phyloP scores from a whole-genome alignment of 208 protist species.

The Crithidia acanthocephali region DNA sequence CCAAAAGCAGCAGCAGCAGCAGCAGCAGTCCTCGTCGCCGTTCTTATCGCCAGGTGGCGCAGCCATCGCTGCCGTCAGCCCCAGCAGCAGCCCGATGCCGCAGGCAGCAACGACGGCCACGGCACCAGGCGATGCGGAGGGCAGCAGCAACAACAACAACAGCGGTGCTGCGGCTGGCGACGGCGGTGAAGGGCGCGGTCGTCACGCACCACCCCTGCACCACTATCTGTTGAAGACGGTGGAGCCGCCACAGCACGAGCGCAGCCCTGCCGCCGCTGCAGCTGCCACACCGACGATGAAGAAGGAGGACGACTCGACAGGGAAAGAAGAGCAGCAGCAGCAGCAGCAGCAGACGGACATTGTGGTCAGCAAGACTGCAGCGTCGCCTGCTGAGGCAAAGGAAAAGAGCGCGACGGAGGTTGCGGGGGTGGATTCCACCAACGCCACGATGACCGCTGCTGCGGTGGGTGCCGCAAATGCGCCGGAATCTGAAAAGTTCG shows the following conservation, averaged over 20 bases:
- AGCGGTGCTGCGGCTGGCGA: neutral
- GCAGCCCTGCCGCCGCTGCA: neutral
- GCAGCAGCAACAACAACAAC: neutral
- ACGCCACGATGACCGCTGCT: too few relatives aligned
- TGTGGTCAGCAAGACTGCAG: neutral
- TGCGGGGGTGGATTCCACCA: too few relatives aligned
- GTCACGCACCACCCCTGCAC: constrained; percentile 26
- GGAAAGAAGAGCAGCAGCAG: neutral
- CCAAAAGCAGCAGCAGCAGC: neutral
- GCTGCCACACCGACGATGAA: neutral
- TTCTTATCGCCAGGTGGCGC: neutral
- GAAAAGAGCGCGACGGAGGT: neutral
- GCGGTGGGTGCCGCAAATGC: neutral
- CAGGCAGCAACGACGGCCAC: neutral
- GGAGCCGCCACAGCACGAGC: constrained; percentile 25
- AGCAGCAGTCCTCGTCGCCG: neutral
- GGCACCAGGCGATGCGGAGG: neutral
- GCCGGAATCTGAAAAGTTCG: too few relatives aligned
- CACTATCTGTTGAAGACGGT: constrained; percentile 37
- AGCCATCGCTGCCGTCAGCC: neutral
- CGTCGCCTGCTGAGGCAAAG: too few relatives aligned
- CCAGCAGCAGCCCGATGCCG: neutral
- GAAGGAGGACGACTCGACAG: neutral
- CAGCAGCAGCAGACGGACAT: neutral
- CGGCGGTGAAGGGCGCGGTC: neutral